Base-by-base conservation (phyloP, 2,329 filamentous ascomycete genomes). In the Colletotrichum lindemuthianum region DNA sequence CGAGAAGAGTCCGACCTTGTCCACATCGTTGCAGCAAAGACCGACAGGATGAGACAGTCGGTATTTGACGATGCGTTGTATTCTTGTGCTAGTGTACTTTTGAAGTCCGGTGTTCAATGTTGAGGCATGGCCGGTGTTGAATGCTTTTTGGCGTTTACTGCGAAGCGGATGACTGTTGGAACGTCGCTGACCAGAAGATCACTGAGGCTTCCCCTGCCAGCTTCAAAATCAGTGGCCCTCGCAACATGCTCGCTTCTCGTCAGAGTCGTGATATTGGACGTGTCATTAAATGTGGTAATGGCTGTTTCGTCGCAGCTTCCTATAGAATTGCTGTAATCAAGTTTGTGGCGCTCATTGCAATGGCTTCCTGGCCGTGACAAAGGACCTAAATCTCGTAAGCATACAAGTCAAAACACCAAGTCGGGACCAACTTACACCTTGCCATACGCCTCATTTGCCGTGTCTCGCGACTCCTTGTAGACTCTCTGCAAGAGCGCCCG, bases 401-500 rank as follows among this genome's bases (percentile, higher is more conserved):
- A 4, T 24, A 24, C 24, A 24, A 24, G 24, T 24, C 24, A 24
- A 24, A 24, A 24, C 24, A 24, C 24, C 24, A 24, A 24, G 33
- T 48, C 37, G 1, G 4, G 34, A 2, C 2, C 15, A n/a, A 71
- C 75, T 50, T 70, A 77, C 76, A 76, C 70, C 67, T 75, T 75
- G 24, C 69, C 70, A 39, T 69, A 73, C 48, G 70, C 73, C 40
- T 72, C 70, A 1, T 75, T 61, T 51, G 59, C 47, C 0, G 74
- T 72, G 49, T 77, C 69, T n/a, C 71, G 68, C 11, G 72, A 63
- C 61, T 77, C 76, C n/a, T 63, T 50, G 54, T 66, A 68, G n/a
- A 78, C 73, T 34, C 74, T 70, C 13, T 71, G 70, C 4, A 78
- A 52, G 58, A 78, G 63, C 7, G 68, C 70, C 34, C 74, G 70